Evolutionary conservation across 495 filamentous ascomycete genomes (phyloP).

Genomic region (Acidiella bohemica): DNA sequence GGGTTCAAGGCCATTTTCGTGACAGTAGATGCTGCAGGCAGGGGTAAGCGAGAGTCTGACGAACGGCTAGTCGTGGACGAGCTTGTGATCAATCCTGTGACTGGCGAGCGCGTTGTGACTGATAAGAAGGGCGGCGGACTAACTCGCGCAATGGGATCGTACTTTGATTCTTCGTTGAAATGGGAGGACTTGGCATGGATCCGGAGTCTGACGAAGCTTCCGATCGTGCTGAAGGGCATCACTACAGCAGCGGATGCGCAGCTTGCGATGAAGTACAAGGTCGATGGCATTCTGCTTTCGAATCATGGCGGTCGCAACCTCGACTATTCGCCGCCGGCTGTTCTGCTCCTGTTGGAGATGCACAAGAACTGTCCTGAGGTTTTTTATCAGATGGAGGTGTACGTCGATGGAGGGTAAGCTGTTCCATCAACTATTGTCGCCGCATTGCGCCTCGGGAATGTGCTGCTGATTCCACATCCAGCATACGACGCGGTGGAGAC

Average conservation of each 20-base stretch:
- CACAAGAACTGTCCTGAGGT: slow-evolving; percentile 44
- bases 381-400: slow-evolving; percentile 48
- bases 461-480: no score
- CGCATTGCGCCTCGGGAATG: no score
- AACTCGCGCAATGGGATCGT: slow-evolving; percentile 56
- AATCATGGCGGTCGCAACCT: slow-evolving; percentile 60
- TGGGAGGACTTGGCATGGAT: slow-evolving; percentile 38
- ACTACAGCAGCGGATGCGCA: slow-evolving; percentile 47
- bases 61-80: slow-evolving; percentile 37
- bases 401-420: slow-evolving; percentile 45
- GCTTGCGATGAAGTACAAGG: slow-evolving; percentile 38
- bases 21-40: slow-evolving; percentile 26
- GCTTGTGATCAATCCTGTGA: slow-evolving; percentile 45
- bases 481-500: slow-evolving; percentile 18
- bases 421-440: no score
- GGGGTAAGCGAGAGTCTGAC: slow-evolving; percentile 26
- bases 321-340: slow-evolving; percentile 47
- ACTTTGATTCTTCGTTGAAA: slow-evolving; percentile 39
- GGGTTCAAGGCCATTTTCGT: slow-evolving; percentile 23
- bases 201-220: slow-evolving; percentile 29
- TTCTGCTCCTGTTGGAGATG: slow-evolving; percentile 53
- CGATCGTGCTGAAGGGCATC: slow-evolving; percentile 52
- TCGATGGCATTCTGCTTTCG: slow-evolving; percentile 46
- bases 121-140: slow-evolving; percentile 58
- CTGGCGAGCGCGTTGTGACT: slow-evolving; percentile 42